These are phyloP conservation scores for Pezicula carpinea DNA, from an alignment of 2,329 filamentous ascomycete species.

Conservation along the genomic window DNA sequence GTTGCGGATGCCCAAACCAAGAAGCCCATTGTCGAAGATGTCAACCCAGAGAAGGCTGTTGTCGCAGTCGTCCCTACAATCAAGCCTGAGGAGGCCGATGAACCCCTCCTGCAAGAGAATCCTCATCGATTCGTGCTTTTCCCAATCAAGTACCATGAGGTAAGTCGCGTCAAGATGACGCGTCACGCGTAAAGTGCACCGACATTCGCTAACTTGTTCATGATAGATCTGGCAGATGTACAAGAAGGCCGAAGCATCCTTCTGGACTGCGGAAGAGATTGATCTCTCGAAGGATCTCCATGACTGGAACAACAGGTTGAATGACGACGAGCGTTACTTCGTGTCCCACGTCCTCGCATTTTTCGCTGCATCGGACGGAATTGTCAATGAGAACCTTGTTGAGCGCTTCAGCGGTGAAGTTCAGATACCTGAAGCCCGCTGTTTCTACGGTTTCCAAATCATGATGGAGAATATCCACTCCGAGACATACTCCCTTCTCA, in stretches of 20 bases:
- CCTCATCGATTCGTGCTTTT: constrained; percentile 95
- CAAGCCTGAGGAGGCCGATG: constrained; percentile 69
- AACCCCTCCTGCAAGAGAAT: constrained; percentile 94
- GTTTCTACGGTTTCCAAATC: constrained; percentile 99
- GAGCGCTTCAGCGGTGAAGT: constrained; percentile 97
- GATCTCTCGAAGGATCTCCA: constrained; percentile 98
- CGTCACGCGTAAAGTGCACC: constrained; percentile 65
- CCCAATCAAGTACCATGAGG: constrained; percentile 99
- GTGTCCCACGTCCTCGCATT: constrained; percentile 98
- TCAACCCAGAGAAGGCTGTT: constrained; percentile 41
- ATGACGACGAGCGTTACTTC: constrained; percentile 96
- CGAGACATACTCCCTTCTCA: constrained; percentile 97
- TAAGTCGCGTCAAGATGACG: constrained; percentile 44
- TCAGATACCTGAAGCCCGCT: constrained; percentile 94
- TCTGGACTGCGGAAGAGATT: constrained; percentile 99
- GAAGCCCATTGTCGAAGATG: constrained; percentile 48
- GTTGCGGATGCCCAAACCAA: constrained; percentile 49
- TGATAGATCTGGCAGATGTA: constrained; percentile 99
- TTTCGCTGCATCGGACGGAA: constrained; percentile 97
- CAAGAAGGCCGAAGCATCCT: constrained; percentile 99
- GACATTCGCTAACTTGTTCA: constrained; percentile 33
- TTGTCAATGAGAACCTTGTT: constrained; percentile 98
- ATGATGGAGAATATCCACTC: constrained; percentile 99
- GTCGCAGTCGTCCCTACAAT: constrained; percentile 41
- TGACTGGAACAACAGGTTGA: constrained; percentile 98